Conservation (phyloP, 768 basidiomycete species). For the Lepiota venenata region DNA sequence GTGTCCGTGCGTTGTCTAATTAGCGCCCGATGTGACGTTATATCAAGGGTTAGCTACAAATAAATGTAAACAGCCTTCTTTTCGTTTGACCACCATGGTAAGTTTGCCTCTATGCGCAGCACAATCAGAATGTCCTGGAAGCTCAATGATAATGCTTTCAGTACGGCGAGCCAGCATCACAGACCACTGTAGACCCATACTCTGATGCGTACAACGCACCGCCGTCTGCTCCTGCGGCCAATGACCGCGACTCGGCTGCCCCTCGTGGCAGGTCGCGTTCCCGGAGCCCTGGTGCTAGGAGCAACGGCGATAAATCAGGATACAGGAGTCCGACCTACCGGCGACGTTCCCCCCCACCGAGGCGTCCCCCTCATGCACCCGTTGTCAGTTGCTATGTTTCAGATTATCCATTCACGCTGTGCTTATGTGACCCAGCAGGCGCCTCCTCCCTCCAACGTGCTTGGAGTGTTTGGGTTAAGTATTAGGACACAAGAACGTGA, state of each 20-base stretch:
- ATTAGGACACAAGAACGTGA: constrained; percentile 94
- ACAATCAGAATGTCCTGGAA: constrained; percentile 8
- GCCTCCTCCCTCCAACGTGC: constrained; percentile 81
- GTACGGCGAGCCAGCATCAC: constrained; percentile 63
- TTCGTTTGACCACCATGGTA: constrained; percentile 70
- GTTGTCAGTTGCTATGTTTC: constrained; percentile 47
- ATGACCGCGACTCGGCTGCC: constrained; percentile 50
- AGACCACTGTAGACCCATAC: constrained; percentile 69
- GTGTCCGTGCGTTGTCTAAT: constrained; percentile 8
- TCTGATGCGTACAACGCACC: constrained; percentile 78
- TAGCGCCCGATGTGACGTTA: constrained; percentile 18
- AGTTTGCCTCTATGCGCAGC: constrained; percentile 25
- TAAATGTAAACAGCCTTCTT: constrained; percentile 41
- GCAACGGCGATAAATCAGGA: constrained; percentile 32
- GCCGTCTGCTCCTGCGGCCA: constrained; percentile 42
- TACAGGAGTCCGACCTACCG: constrained; percentile 47
- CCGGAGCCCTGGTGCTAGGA: constrained; percentile 57
- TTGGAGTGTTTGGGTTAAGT: constrained; percentile 98
- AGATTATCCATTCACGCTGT: constrained; percentile 14
- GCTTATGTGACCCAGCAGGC: constrained; percentile 58
- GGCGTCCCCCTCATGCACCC: constrained; percentile 68
- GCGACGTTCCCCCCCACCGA: constrained; percentile 58
- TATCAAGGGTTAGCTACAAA: constrained; percentile 26
- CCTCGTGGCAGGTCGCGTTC: constrained; percentile 74
- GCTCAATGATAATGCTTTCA: constrained; percentile 25